Percentiles rank a stretch among this genome's conserved stretches.
Evolutionary conservation across 441 rosid species (phyloP).

Genomic region (Raphanus hybrid): DNA sequence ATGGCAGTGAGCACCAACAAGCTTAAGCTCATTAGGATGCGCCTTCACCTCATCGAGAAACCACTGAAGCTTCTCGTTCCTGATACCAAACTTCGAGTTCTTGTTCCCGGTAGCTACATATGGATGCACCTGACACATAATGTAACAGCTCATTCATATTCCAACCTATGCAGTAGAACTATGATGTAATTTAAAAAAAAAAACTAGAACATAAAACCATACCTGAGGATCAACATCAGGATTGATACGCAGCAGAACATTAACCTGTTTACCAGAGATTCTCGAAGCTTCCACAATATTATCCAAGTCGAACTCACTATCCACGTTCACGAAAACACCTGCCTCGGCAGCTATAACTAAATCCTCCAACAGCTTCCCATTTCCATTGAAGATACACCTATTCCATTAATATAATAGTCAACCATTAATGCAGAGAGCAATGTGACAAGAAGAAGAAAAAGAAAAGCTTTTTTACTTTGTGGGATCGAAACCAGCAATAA

Average conservation of each 20-base stretch:
- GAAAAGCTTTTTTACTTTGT: constrained; percentile 52
- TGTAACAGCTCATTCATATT: background rate
- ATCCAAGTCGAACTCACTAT: constrained; percentile 96
- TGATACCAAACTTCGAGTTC: constrained; percentile 97
- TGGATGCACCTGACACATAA: constrained; percentile 77
- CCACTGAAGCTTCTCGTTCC: constrained; percentile 99
- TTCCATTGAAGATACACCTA: constrained; percentile 97
- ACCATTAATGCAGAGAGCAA: background rate
- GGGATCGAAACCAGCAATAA: constrained; percentile 89
- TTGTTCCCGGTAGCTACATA: constrained; percentile 99
- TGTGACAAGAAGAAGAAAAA: too few species aligned
- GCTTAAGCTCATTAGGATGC: constrained; percentile 90
- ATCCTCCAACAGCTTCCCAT: constrained; percentile 93
- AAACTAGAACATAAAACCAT: constrained; percentile 8
- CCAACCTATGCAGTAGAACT: background rate
- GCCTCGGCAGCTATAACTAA: constrained; percentile 38
- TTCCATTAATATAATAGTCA: background rate
- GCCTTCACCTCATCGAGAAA: constrained; percentile 94
- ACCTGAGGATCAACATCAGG: constrained; percentile 99
- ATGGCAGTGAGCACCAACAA: constrained; percentile 98
- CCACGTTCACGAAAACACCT: constrained; percentile 97
- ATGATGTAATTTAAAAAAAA: background rate
- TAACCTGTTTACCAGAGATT: constrained; percentile 84
- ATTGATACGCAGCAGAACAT: constrained; percentile 93
- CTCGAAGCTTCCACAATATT: constrained; percentile 89